A percentile compares a stretch with the other conserved stretches of the same genome.
Evolutionary conservation across 768 basidiomycete species (phyloP).

Genomic region (Dacryopinax primogenitus): DNA sequence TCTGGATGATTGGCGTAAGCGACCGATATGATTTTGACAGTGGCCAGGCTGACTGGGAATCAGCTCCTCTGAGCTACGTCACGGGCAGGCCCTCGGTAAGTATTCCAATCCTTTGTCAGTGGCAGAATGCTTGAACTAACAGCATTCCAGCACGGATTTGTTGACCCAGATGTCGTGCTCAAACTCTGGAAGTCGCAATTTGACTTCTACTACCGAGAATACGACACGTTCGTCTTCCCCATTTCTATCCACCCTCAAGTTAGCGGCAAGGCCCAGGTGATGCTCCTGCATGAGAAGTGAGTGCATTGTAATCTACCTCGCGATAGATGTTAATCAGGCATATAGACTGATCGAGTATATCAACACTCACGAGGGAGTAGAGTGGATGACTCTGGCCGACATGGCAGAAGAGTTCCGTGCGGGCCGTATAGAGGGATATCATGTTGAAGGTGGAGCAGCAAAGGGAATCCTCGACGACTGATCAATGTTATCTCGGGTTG

Average conservation of each 20-base stretch:
- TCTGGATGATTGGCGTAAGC: conserved; percentile 1
- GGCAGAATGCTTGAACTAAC: not conserved
- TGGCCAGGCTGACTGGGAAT: not conserved
- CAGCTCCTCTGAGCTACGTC: not conserved
- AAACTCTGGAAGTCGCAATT: not conserved
- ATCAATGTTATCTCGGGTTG: not conserved
- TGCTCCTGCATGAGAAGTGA: not conserved
- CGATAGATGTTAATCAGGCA: not conserved
- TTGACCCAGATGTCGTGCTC: not conserved
- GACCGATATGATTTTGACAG: not conserved
- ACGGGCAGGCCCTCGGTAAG: not conserved
- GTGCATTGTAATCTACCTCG: not conserved
- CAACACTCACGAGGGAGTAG: conserved; percentile 3
- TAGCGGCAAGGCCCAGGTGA: conserved; percentile 1
- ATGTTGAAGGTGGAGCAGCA: not conserved
- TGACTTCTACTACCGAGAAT: conserved; percentile 3
- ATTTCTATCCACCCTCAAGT: conserved; percentile 1
- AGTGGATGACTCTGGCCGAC: conserved; percentile 5
- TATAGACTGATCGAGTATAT: conserved; percentile 4
- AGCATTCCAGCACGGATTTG: not conserved
- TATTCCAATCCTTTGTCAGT: not conserved
- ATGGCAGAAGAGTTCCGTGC: conserved; percentile 8
- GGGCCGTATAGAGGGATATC: not conserved
- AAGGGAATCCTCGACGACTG: not conserved
- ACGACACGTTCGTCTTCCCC: conserved; percentile 4